phyloP scores from a whole-genome alignment of 257 asterid genomes.

The Salvia splendens region DNA sequence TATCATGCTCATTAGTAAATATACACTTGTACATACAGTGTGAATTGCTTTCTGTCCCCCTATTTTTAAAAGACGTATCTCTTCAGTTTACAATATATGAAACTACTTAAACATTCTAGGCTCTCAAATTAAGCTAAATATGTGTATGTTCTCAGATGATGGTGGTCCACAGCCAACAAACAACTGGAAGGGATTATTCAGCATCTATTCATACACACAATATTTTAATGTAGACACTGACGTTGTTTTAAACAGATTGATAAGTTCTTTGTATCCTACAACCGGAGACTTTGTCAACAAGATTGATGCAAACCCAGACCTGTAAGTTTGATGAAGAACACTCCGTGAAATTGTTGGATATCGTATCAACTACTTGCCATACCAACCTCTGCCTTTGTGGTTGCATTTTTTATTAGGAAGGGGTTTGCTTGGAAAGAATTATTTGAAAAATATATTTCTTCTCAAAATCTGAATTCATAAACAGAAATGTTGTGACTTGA shows the following conservation, averaged over 20 bases:
- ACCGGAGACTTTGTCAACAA: conserved; percentile 85
- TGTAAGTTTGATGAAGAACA: conserved; percentile 63
- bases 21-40: background rate
- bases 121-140: conserved; percentile 24
- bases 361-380: background rate
- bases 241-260: conserved; percentile 80
- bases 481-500: background rate
- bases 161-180: conserved; percentile 64
- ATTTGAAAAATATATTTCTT: background rate
- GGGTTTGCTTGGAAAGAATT: conserved; percentile 6
- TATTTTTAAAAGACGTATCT: background rate
- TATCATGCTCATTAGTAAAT: background rate
- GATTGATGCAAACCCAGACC: conserved; percentile 95
- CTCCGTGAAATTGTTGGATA: conserved; percentile 16
- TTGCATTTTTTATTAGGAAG: background rate
- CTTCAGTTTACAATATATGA: conserved; percentile 10
- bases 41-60: background rate
- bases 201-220: conserved; percentile 78
- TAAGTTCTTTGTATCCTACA: conserved; percentile 79
- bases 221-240: conserved; percentile 95
- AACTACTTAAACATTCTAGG: background rate
- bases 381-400: background rate
- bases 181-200: conserved; percentile 82
- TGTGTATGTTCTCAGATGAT: conserved; percentile 54
- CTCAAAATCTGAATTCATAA: too few relatives aligned